A percentile compares a stretch with the other conserved stretches of the same genome.
Evolutionary conservation across 352 stramenopile genomes (phyloP).

Genomic region (Pythium periplocum): DNA sequence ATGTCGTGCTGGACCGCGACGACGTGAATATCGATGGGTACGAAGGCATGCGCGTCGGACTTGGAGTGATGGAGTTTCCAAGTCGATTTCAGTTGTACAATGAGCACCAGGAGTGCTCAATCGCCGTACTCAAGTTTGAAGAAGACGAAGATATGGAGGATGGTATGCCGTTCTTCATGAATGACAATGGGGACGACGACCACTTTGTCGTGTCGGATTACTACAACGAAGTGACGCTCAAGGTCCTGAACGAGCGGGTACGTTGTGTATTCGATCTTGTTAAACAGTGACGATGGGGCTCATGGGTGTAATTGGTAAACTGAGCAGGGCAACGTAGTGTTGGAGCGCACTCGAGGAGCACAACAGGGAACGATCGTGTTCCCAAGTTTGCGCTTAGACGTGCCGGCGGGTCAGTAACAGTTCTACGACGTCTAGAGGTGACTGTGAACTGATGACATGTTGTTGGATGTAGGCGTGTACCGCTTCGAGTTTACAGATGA

Average conservation of each 20-base stretch:
- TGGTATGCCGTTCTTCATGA: constrained; percentile 69
- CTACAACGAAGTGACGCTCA: constrained; percentile 61
- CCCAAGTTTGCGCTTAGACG: constrained; percentile 51
- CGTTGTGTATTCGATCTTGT: constrained; percentile 3
- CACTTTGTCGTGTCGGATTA: constrained; percentile 47
- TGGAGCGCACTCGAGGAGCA: constrained; percentile 47
- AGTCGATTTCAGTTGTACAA: constrained; percentile 64
- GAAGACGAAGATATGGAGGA: constrained; percentile 65
- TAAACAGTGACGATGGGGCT: too few relatives aligned
- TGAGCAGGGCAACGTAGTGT: constrained; percentile 44
- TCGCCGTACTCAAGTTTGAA: constrained; percentile 71
- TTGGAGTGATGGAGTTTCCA: constrained; percentile 68
- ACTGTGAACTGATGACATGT: constrained; percentile 6
- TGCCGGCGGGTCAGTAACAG: constrained; percentile 38
- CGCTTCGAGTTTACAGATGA: constrained; percentile 65
- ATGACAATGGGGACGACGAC: constrained; percentile 61
- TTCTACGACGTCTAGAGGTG: not conserved
- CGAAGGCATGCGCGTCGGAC: constrained; percentile 50
- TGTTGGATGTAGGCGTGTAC: constrained; percentile 41
- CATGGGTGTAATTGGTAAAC: too few relatives aligned
- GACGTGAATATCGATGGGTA: constrained; percentile 65
- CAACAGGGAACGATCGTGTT: constrained; percentile 52
- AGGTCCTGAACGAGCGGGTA: constrained; percentile 48
- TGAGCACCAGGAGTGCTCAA: constrained; percentile 56
- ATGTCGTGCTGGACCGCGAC: constrained; percentile 59